These are phyloP conservation scores for Leishmania tarentolae DNA, from an alignment of 208 protist genomes.

Conservation along the genomic window DNA sequence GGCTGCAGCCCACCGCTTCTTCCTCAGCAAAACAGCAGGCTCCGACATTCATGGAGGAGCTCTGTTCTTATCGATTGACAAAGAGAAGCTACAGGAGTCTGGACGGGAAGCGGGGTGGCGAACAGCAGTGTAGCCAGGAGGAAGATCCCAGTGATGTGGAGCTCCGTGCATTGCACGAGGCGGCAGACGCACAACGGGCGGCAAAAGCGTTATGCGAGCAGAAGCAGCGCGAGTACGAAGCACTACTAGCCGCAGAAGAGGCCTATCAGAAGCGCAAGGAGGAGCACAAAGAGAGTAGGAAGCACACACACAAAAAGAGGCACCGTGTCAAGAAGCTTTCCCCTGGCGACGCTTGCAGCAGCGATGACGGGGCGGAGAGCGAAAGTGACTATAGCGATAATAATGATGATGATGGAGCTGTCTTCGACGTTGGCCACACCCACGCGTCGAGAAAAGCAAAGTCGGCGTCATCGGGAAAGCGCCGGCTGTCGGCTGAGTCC, in stretches of 20 bases:
- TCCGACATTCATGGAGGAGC: slow-evolving; percentile 80
- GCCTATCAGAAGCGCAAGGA: slow-evolving; percentile 19
- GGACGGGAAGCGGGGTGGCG: not conserved
- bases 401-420: not conserved
- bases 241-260: slow-evolving; percentile 37
- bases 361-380: slow-evolving; percentile 4
- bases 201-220: slow-evolving; percentile 28
- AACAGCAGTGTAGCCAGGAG: slow-evolving; percentile 4
- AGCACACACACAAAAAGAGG: not conserved
- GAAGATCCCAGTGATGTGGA: slow-evolving; percentile 69
- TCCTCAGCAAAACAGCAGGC: slow-evolving; percentile 29
- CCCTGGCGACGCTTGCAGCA: not conserved
- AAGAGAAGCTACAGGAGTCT: slow-evolving; percentile 40
- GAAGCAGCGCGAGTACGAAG: slow-evolving; percentile 29
- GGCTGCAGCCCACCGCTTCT: slow-evolving; percentile 25
- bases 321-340: not conserved
- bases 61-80: slow-evolving; percentile 77
- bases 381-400: not conserved
- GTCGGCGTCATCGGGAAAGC: not conserved
- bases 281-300: slow-evolving; percentile 14
- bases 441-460: not conserved
- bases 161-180: slow-evolving; percentile 35
- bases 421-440: not conserved
- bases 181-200: slow-evolving; percentile 22
- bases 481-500: not conserved